Base-by-base conservation (phyloP, 2,329 filamentous ascomycete genomes). In the Cercospora beticola region DNA sequence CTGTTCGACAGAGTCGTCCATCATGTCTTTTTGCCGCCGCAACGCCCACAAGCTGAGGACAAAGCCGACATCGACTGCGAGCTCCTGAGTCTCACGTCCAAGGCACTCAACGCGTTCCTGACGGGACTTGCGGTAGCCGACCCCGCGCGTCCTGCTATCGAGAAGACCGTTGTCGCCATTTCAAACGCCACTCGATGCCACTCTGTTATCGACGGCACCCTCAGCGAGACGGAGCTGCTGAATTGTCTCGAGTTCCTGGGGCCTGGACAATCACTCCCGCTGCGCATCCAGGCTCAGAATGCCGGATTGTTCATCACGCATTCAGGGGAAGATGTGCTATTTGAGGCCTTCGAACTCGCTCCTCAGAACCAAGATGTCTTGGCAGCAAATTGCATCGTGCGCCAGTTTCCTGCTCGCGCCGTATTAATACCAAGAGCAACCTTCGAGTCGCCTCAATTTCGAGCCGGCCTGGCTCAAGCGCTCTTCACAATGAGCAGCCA, bases 311-410 rank as follows among this genome's bases (percentile, higher is more conserved):
- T 75, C 2, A 56, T 75, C 18, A 72, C 70, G 10, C 75, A 74
- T 63, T 56, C 61, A 3, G 23, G 63, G 1, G 57, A 71, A 16
- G 31, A 78, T 72, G 67, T 84, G 71, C 23, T 87, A 65, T 85
- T 90, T 56, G 89, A 91, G 75, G 82, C 82, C 0, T 90, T 90
- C 65, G 88, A 91, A 73, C 81, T 85, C 0, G 88, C 87, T 0
- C 80, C 89, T 0, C 74, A 75, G 0, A 85, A 85, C 1, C 81
- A 86, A 58, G 78, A 83, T 16, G 85, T 89, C 0, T 79, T 90
- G 2, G 82, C 82, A 0, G 77, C 85, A 0, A 76, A 84, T n/a
- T 81, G 81, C 30, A 76, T 91, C 0, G 73, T 80, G 65, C 88
- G 88, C 83, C 81, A 85, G 18, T 91, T 91, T 68, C 89, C 89